Evolutionary conservation across 208 protist genomes (phyloP).

Genomic region (Angomonas desouzai): DNA sequence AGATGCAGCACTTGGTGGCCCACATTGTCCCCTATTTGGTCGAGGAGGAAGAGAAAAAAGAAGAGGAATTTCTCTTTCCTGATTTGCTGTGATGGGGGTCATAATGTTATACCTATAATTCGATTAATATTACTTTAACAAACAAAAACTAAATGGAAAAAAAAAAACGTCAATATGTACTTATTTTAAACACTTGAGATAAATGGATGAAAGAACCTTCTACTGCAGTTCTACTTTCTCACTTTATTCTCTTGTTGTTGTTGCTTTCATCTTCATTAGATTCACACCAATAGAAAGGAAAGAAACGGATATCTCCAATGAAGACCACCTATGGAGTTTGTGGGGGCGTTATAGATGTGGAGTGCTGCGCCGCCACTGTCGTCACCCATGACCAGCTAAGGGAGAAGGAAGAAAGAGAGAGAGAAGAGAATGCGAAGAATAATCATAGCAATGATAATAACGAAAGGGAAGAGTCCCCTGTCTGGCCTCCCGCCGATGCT

Average conservation of each 20-base stretch:
- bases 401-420: background rate
- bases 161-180: background rate
- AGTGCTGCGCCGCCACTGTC: background rate
- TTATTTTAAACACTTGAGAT: too few species aligned
- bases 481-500: too few species aligned
- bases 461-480: too few species aligned
- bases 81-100: slow-evolving; percentile 2
- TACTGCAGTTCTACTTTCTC: too few species aligned
- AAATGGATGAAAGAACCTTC: too few species aligned
- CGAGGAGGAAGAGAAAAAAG: background rate
- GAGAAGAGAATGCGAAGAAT: background rate
- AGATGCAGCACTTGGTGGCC: background rate
- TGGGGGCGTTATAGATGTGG: background rate
- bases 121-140: too few species aligned
- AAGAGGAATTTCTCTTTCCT: background rate
- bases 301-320: slow-evolving; percentile 4
- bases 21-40: background rate
- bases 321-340: background rate
- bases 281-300: too few species aligned
- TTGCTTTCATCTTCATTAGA: too few species aligned
- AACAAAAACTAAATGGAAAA: background rate
- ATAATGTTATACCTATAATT: background rate
- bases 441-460: too few species aligned
- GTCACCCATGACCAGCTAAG: background rate
- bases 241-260: slow-evolving; percentile 7